These are phyloP conservation scores for Hypoxylon sp. DNA, from an alignment of 2,329 filamentous ascomycete species.

Conservation along the genomic window DNA sequence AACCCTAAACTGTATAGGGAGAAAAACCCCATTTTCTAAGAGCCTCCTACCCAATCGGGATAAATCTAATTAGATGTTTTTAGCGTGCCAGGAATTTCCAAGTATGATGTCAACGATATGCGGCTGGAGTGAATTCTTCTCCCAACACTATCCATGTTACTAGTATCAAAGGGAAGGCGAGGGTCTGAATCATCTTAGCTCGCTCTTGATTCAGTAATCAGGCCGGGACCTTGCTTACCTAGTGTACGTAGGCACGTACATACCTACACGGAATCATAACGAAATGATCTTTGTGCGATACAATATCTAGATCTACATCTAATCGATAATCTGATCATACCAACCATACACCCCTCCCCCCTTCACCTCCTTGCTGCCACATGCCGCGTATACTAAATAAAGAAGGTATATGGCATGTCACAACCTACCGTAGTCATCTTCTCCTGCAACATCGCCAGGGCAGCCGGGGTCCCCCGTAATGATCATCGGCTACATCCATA, in stretches of 20 bases:
- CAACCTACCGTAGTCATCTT: not conserved
- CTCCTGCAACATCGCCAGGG: conserved; percentile 7
- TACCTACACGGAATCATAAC: conserved; percentile 4
- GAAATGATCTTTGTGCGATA: not conserved
- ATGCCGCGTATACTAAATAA: conserved; percentile 34
- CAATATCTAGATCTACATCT: not conserved
- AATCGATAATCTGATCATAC: conserved; percentile 6
- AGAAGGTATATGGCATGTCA: conserved; percentile 9
- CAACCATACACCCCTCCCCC: not conserved
- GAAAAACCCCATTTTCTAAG: too few relatives aligned
- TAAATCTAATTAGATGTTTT: not conserved
- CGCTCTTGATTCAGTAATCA: conserved; percentile 1
- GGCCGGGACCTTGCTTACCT: not conserved
- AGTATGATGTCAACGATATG: conserved; percentile 37
- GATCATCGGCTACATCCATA: not conserved
- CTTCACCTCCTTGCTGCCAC: conserved; percentile 22
- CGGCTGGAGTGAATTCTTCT: conserved; percentile 17
- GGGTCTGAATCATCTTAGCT: conserved; percentile 16
- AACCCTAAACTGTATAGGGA: too few relatives aligned
- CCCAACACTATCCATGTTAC: conserved; percentile 8
- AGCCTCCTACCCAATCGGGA: not conserved
- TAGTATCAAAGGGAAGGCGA: conserved; percentile 11
- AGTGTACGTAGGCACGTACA: not conserved
- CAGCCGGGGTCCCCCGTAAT: not conserved
- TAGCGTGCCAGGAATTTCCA: conserved; percentile 12